Conservation (phyloP, 495 filamentous ascomycete species). For the Podospora bellae-mahoneyi region DNA sequence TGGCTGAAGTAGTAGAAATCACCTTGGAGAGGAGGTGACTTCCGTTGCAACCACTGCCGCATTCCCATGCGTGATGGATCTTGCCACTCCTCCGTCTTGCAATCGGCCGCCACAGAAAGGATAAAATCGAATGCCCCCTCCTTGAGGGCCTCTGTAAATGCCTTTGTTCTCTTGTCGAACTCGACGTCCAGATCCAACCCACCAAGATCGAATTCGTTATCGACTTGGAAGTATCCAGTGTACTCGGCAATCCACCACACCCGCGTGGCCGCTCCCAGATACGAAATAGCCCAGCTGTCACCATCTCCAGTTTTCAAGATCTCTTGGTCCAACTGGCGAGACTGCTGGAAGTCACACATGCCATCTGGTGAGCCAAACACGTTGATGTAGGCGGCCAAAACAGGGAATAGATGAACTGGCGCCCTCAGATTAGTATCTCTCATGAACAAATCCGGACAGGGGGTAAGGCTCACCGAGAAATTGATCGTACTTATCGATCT, state of each 20-base stretch:
- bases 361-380: constrained; percentile 72
- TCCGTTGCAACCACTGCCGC: constrained; percentile 71
- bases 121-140: constrained; percentile 92
- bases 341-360: constrained; percentile 53
- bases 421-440: constrained; percentile 19
- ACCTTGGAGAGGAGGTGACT: constrained; percentile 60
- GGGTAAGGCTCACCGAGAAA: constrained; percentile 34
- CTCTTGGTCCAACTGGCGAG: constrained; percentile 63
- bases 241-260: constrained; percentile 90
- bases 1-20: constrained; percentile 60
- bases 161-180: constrained; percentile 61
- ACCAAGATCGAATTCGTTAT: constrained; percentile 56
- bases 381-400: constrained; percentile 66
- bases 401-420: constrained; percentile 75
- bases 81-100: constrained; percentile 68
- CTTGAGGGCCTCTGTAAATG: constrained; percentile 72
- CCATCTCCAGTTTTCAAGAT: constrained; percentile 62
- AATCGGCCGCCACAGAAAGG: constrained; percentile 74
- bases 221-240: constrained; percentile 81
- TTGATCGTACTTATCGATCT: constrained; percentile 68
- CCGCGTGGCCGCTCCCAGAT: constrained; percentile 70
- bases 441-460: neutral
- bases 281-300: constrained; percentile 63
- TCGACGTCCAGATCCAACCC: constrained; percentile 56
- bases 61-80: constrained; percentile 74